Evolutionary conservation across 441 rosid species (phyloP), one percentile per base, ranked within the genome.

Genomic region (Aleurites moluccanus): DNA sequence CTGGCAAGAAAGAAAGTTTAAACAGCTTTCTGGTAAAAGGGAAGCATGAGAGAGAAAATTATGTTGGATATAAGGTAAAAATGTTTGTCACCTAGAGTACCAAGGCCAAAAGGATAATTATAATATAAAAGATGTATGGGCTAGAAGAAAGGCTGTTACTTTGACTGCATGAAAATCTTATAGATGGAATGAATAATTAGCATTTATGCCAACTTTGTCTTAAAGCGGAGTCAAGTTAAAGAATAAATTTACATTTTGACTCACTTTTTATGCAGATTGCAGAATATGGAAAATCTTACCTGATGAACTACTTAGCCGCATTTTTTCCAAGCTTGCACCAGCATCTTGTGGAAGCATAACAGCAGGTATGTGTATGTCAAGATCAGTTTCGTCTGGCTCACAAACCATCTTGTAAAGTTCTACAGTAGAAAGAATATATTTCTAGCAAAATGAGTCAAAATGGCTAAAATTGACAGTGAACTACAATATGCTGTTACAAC

Each of bases 371-470:
- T 83, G 65, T 76, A 96, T 96, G 81, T 93, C 91, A 73, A 92
- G 83, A 81, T 93, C 94, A 50, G 97, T 93, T 88, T 96, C 99
- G 78, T 93, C 91, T 7, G 97, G 98, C 61, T 96, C 99, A 79
- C 99, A 96, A 45, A 96, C 97, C 99, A 96, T 96, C 88, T 96
- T 96, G 86, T 93, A 96, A 67, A 96, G 96, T 76, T 92, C 98
- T 96, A 87, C 74, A 76, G 18, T 28, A 45, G 66, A 64, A 75
- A 66, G 21, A 76, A 55, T 64, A 50, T 10, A 23, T 73, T 63
- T 59, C 42, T 42, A 25, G 42, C 70, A 59, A 49, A 27, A 53
- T 62, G 76, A 73, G 47, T 38, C n/a, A 21, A 25, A 50, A 45
- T 64, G 57, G 56, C 18, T 42, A 57, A 61, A 40, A 56, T 1